Evolutionary conservation across 208 protist genomes (phyloP).

Genomic region (Leptomonas seymouri): DNA sequence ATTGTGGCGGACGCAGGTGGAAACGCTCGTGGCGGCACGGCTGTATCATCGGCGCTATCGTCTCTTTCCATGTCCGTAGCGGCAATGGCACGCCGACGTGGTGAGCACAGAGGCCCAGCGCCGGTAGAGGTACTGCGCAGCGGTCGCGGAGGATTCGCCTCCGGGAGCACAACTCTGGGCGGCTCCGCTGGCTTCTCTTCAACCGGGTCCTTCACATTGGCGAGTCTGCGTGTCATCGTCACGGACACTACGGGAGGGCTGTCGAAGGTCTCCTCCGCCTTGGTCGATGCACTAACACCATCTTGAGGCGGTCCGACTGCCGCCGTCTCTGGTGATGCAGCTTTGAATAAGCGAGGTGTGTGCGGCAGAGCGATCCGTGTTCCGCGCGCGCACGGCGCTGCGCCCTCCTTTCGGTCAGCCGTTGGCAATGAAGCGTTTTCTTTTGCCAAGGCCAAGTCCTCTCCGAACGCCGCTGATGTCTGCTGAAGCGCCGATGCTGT

Average conservation of each 20-base stretch:
- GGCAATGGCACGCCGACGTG: not conserved
- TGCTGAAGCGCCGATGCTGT: too few relatives aligned
- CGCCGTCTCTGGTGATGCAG: not conserved
- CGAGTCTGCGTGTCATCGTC: not conserved
- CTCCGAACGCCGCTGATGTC: too few relatives aligned
- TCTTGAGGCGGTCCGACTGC: not conserved
- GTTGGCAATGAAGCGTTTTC: too few relatives aligned
- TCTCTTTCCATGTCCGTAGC: not conserved
- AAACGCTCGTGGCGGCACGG: too few relatives aligned
- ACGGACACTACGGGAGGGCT: constrained; percentile 1
- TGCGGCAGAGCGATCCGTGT: not conserved
- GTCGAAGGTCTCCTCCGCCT: not conserved
- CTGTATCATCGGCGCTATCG: not conserved
- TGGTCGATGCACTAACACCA: not conserved
- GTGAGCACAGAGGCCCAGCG: not conserved
- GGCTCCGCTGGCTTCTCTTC: not conserved
- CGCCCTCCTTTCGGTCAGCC: not conserved
- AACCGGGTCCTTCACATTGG: not conserved
- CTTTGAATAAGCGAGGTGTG: not conserved
- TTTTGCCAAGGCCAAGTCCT: too few relatives aligned
- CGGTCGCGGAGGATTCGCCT: not conserved
- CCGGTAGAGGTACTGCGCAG: not conserved
- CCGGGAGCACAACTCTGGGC: not conserved
- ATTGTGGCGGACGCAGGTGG: too few relatives aligned
- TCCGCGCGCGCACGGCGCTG: not conserved